phyloP scores from a whole-genome alignment of 305 asterid species.

The Fraxinus greggii region DNA sequence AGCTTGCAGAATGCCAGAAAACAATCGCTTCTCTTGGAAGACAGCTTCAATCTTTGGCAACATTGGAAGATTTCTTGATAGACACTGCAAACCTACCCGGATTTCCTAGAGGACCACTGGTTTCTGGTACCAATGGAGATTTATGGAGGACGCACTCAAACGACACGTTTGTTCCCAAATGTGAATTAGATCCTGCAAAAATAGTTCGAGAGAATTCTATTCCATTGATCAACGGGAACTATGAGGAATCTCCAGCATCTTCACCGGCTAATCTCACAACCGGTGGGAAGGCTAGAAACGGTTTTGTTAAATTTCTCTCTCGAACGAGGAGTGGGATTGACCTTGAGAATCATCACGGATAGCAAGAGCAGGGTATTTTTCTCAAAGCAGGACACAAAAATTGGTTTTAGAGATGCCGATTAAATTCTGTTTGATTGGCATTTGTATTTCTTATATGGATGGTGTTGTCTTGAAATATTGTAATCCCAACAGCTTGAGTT shows the following conservation, averaged over 20 bases:
- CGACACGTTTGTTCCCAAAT: constrained; percentile 27
- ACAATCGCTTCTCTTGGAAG: constrained; percentile 81
- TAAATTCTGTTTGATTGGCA: constrained; percentile 19
- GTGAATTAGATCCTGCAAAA: constrained; percentile 36
- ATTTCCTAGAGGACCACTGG: constrained; percentile 32
- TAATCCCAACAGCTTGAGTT: not conserved
- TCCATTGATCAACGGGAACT: constrained; percentile 30
- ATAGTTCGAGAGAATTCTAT: constrained; percentile 25
- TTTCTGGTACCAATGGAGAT: constrained; percentile 30
- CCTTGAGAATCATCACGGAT: constrained; percentile 37
- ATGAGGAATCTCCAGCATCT: constrained; percentile 42
- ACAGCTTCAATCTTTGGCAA: constrained; percentile 85
- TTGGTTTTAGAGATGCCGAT: constrained; percentile 14
- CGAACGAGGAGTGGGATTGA: constrained; percentile 51
- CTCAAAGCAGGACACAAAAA: not conserved
- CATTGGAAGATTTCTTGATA: constrained; percentile 78
- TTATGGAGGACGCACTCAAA: constrained; percentile 41
- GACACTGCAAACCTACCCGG: constrained; percentile 70
- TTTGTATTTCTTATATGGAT: not conserved
- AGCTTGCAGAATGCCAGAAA: constrained; percentile 82
- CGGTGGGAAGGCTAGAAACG: constrained; percentile 43
- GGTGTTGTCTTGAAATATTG: not conserved
- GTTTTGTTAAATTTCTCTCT: constrained; percentile 59
- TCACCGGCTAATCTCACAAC: constrained; percentile 34
- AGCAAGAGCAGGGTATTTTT: not conserved